Conservation (phyloP, 192 early-diverging fungal genomes). For the Gorgonomyces haynaldii region DNA sequence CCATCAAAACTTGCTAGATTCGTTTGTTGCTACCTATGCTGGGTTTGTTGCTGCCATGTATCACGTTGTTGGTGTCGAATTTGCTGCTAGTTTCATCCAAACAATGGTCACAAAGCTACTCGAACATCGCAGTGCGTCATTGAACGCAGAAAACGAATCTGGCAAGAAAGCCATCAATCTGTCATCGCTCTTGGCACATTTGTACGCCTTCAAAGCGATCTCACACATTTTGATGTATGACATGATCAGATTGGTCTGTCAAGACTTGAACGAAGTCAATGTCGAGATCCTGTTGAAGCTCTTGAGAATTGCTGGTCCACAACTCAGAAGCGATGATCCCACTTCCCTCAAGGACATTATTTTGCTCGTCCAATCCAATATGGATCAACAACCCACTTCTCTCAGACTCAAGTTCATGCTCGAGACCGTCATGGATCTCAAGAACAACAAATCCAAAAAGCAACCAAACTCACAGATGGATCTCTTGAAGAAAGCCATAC, state of each 20-base stretch:
- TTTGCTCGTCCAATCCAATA: slow-evolving; percentile 47
- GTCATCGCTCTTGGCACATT: slow-evolving; percentile 62
- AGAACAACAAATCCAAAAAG: slow-evolving; percentile 60
- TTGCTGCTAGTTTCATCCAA: slow-evolving; percentile 43
- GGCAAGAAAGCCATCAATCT: slow-evolving; percentile 73
- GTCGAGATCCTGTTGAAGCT: slow-evolving; percentile 81
- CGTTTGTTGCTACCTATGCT: slow-evolving; percentile 82
- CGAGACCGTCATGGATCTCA: slow-evolving; percentile 84
- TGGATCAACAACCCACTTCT: slow-evolving; percentile 28
- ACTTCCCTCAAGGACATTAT: slow-evolving; percentile 84
- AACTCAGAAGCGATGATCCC: slow-evolving; percentile 88
- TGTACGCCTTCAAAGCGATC: slow-evolving; percentile 73
- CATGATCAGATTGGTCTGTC: slow-evolving; percentile 58
- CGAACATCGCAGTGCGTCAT: neutral
- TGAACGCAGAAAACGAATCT: slow-evolving; percentile 18
- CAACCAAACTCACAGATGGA: slow-evolving; percentile 47
- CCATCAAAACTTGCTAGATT: slow-evolving; percentile 78
- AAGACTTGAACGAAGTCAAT: slow-evolving; percentile 65
- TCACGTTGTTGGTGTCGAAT: slow-evolving; percentile 74
- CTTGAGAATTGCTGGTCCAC: slow-evolving; percentile 62
- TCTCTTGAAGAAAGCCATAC: slow-evolving; percentile 69
- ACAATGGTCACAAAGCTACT: slow-evolving; percentile 18
- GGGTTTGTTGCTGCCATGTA: slow-evolving; percentile 72
- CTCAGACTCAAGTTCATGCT: slow-evolving; percentile 83
- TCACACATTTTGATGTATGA: slow-evolving; percentile 85